These are phyloP conservation scores for Coelastrella sp. DNA, from an alignment of 139 green algal genomes.

Conservation along the genomic window DNA sequence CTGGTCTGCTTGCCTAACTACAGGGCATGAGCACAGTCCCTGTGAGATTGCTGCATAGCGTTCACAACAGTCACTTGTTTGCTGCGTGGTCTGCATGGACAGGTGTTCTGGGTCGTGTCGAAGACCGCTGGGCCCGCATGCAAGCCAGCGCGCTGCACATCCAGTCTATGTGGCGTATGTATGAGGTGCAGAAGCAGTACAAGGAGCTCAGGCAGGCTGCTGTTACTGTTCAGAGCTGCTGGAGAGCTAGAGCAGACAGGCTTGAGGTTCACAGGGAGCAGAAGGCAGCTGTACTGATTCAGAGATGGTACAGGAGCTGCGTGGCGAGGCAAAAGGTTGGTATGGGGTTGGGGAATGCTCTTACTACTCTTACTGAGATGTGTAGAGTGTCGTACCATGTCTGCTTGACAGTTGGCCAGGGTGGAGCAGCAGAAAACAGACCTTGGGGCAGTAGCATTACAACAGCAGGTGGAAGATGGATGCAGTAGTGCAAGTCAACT, in stretches of 20 bases:
- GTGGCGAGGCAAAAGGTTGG: constrained; percentile 31
- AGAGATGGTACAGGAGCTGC: constrained; percentile 46
- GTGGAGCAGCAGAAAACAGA: too few relatives aligned
- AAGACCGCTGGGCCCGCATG: constrained; percentile 70
- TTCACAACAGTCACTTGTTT: background rate
- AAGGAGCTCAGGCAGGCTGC: constrained; percentile 23
- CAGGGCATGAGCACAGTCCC: too few relatives aligned
- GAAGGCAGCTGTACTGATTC: constrained; percentile 52
- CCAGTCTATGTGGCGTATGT: constrained; percentile 55
- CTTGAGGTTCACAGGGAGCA: constrained; percentile 26
- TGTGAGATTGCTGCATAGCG: too few relatives aligned
- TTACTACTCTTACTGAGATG: background rate
- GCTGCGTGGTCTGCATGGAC: background rate
- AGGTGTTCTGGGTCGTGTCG: constrained; percentile 82
- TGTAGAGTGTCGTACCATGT: background rate
- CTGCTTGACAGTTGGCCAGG: too few relatives aligned
- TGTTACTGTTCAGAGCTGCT: constrained; percentile 59
- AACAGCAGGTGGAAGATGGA: too few relatives aligned
- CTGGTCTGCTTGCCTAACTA: too few relatives aligned
- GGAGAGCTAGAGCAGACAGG: constrained; percentile 46
- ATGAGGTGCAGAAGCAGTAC: constrained; percentile 29
- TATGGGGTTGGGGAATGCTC: background rate
- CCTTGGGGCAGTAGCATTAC: too few relatives aligned
- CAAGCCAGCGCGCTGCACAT: constrained; percentile 43
- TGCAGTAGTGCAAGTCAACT: background rate